Percentiles rank a stretch among this genome's conserved stretches.
Conservation (phyloP, 495 filamentous ascomycete genomes). For the Parachaetomium inaequale region DNA sequence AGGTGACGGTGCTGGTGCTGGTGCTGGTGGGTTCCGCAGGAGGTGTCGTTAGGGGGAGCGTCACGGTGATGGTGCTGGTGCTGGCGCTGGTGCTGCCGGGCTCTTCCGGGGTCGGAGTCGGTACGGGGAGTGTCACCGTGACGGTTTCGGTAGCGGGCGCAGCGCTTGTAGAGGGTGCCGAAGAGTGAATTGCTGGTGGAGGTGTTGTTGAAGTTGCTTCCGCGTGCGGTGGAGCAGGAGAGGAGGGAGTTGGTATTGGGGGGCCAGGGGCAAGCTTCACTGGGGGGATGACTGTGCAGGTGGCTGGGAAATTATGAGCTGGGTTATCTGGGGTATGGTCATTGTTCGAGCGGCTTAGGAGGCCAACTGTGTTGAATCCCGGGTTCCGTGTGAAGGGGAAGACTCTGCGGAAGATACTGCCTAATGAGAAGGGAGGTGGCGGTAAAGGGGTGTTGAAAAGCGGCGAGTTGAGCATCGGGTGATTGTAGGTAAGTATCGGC, state of each 20-base stretch:
- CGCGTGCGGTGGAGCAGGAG: no score
- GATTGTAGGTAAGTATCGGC: not conserved
- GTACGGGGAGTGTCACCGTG: no score
- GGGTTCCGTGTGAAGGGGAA: no score
- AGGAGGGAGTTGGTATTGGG: not conserved
- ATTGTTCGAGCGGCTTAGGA: not conserved
- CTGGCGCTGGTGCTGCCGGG: no score
- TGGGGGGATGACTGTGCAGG: not conserved
- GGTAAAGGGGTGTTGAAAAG: constrained; percentile 5
- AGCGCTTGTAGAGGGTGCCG: no score
- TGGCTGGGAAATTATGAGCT: not conserved
- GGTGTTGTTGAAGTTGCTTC: not conserved
- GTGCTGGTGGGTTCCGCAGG: no score
- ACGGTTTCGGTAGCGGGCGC: no score
- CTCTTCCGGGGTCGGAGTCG: no score
- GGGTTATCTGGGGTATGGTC: not conserved
- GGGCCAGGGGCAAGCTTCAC: not conserved
- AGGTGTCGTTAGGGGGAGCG: no score
- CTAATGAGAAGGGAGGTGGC: not conserved
- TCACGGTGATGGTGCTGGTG: no score
- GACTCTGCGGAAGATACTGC: not conserved
- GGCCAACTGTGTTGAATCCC: not conserved
- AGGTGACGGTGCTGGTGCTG: no score
- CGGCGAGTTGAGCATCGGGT: constrained; percentile 1
- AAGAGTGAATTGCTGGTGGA: no score